Base-by-base conservation (phyloP, 108 stramenopile species). In the Pseudonitzschia multiseries region DNA sequence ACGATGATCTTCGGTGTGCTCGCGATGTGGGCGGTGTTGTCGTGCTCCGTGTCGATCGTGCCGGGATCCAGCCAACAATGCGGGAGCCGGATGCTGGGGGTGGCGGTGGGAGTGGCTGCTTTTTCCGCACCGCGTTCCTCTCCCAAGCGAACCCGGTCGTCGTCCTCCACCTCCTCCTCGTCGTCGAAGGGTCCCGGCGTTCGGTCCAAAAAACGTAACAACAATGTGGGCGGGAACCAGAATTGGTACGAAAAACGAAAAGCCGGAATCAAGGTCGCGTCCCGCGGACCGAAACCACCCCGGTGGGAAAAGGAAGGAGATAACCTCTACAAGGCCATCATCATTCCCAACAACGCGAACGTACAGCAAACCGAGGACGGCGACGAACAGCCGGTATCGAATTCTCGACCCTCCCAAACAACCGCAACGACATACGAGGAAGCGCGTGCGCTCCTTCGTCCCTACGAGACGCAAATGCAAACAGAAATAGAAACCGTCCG, bases 231-330 rank as follows among this genome's bases (percentile, higher is more conserved):
- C 5, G 54, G 54, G 20, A 56, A 56, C 22, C 13, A 56, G 32
- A 74, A 22, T n/a, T 79, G 80, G 71, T 78, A 74, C 65, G 31
- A 73, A 15, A 62, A 70, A 57, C 77, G 81, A 48, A 51, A 36
- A 36, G 52, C 68, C 13, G 73, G 77, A 13, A 65, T 75, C 27
- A 84, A 73, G 72, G 63, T 74, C 9, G 65, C 61, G 22, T 79
- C 78, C 26, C 26, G 36, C 18, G 61, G 61, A 17, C 81, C 65
- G 48, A 84, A 86, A 60, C 77, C 90, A 40, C 90, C 90, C 0
- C 70, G 82, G 66, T 91, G 90, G 90, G 90, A 91, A 83, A 66
- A 72, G 44, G 90, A 91, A 74, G 90, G 90, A 20, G 90, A 91
- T 71, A 60, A 52, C 46, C 66, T 90, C 46, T 90, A 90, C 72